These are phyloP conservation scores for Mangifera indica DNA, from an alignment of 345 rosid species.

Conservation along the genomic window DNA sequence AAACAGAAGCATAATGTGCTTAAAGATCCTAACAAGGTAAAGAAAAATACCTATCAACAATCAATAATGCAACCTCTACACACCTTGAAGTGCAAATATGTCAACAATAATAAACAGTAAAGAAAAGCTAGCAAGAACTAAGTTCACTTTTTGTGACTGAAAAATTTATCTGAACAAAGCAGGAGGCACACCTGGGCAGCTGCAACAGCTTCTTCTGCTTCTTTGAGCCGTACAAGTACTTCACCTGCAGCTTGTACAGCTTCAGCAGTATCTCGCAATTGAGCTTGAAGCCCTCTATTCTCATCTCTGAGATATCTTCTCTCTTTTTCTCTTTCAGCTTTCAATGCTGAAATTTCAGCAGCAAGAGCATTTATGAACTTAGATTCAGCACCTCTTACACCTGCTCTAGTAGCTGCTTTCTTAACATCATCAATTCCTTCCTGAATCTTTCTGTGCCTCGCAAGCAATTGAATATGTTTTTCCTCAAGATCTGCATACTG, in stretches of 20 bases:
- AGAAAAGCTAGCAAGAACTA: neutral
- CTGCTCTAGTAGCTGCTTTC: constrained; percentile 90
- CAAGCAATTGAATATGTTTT: constrained; percentile 86
- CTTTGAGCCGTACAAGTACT: constrained; percentile 88
- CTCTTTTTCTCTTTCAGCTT: constrained; percentile 81
- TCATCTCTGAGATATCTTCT: constrained; percentile 82
- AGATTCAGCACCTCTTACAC: constrained; percentile 91
- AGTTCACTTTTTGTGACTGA: neutral
- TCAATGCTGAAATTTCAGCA: constrained; percentile 84
- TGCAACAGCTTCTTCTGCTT: constrained; percentile 83
- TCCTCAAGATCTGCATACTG: constrained; percentile 96
- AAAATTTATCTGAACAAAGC: neutral
- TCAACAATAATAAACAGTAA: neutral
- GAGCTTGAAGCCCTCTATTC: constrained; percentile 82
- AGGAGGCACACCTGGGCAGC: constrained; percentile 58
- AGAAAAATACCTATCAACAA: no score
- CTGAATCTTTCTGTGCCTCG: constrained; percentile 83
- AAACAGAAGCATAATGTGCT: neutral
- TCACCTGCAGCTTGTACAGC: constrained; percentile 99
- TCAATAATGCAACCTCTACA: neutral
- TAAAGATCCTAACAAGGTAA: neutral
- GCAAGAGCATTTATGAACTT: constrained; percentile 92
- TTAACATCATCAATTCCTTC: constrained; percentile 93
- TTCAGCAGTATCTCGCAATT: constrained; percentile 90
- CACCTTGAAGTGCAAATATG: neutral